These are phyloP conservation scores for Solanum rostratum DNA, from an alignment of 257 asterid species.

Conservation along the genomic window DNA sequence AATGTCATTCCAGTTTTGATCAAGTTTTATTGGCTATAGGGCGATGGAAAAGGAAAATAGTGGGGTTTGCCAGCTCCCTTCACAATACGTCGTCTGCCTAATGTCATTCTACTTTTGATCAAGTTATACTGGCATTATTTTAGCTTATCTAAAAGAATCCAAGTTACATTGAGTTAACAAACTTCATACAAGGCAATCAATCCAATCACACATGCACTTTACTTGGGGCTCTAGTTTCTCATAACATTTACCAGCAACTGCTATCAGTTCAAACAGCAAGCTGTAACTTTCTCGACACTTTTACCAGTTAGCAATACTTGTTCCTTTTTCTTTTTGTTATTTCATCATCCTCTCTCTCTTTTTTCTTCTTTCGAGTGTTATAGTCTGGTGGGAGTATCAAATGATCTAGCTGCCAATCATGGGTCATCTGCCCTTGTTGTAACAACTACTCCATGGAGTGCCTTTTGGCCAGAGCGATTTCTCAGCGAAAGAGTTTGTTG, in stretches of 20 bases:
- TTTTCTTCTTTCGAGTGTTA: background rate
- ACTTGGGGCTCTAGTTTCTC: background rate
- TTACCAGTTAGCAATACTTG: background rate
- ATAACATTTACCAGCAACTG: background rate
- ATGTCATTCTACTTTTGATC: background rate
- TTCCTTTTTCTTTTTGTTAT: background rate
- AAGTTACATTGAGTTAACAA: background rate
- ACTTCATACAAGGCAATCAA: background rate
- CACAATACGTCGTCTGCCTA: background rate
- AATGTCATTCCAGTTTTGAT: background rate
- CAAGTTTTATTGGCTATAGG: background rate
- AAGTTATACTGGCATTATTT: background rate
- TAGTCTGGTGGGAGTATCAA: background rate
- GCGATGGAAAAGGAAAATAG: background rate
- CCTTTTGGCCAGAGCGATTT: background rate
- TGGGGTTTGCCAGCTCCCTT: background rate
- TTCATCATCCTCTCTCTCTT: background rate
- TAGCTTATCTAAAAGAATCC: background rate
- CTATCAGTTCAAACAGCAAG: background rate
- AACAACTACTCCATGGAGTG: background rate
- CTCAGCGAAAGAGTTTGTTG: background rate
- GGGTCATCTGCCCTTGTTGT: background rate
- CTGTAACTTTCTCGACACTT: background rate
- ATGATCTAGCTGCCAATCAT: background rate
- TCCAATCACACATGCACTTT: background rate